These are phyloP conservation scores for Termitomyces sp. DNA, from an alignment of 768 basidiomycete genomes.

Conservation along the genomic window DNA sequence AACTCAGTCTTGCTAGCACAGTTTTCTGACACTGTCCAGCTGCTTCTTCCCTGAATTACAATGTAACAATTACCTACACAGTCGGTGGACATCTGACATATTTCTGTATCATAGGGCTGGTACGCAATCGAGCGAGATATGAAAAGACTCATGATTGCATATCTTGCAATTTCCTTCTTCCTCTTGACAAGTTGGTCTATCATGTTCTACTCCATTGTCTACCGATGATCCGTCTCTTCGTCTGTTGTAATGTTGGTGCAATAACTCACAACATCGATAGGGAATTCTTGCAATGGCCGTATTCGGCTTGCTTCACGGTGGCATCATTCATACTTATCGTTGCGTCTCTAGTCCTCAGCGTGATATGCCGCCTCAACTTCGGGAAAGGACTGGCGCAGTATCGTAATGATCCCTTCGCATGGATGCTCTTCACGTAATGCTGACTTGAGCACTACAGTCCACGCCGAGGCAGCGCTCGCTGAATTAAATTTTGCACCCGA, in stretches of 20 bases:
- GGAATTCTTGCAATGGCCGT: conserved; percentile 43
- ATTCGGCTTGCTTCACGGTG: conserved; percentile 38
- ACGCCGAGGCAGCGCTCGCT: conserved; percentile 32
- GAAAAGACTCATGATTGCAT: conserved; percentile 32
- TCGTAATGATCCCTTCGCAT: conserved; percentile 32
- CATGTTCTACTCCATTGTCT: conserved; percentile 43
- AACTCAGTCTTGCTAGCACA: background rate
- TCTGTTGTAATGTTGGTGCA: background rate
- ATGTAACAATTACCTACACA: conserved; percentile 24
- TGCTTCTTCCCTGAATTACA: conserved; percentile 48
- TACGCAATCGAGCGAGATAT: conserved; percentile 43
- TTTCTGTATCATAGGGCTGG: conserved; percentile 38
- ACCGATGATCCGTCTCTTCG: conserved; percentile 31
- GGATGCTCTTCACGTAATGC: background rate
- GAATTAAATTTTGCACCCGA: conserved; percentile 32
- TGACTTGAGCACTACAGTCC: conserved; percentile 22
- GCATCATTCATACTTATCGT: conserved; percentile 37
- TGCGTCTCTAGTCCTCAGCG: conserved; percentile 37
- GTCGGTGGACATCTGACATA: background rate
- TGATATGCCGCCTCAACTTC: conserved; percentile 47
- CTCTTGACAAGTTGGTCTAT: conserved; percentile 32
- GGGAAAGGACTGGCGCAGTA: conserved; percentile 50
- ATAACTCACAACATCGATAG: conserved; percentile 19
- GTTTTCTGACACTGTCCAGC: background rate
- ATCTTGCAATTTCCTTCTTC: conserved; percentile 34